These are phyloP conservation scores for Silybum marianum DNA, from an alignment of 129 eudicot species.

Conservation along the genomic window DNA sequence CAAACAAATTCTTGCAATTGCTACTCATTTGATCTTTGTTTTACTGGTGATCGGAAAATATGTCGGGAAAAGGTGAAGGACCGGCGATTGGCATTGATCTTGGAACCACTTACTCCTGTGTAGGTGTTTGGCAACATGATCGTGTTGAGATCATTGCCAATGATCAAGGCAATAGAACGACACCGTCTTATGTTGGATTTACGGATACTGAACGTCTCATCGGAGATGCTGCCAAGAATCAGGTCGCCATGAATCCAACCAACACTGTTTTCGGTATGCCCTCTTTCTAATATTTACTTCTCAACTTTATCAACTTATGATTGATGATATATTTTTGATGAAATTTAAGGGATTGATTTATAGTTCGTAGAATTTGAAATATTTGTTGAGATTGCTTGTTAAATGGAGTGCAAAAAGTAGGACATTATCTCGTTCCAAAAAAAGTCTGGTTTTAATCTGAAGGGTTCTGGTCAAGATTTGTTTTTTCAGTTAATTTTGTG, in stretches of 20 bases:
- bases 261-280: constrained; percentile 70
- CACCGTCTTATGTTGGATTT: constrained; percentile 76
- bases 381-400: too few relatives aligned
- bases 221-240: constrained; percentile 77
- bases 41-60: background rate
- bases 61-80: constrained; percentile 64
- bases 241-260: constrained; percentile 69
- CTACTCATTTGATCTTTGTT: background rate
- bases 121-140: constrained; percentile 66
- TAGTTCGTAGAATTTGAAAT: too few relatives aligned
- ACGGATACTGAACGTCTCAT: constrained; percentile 63
- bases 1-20: background rate
- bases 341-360: background rate
- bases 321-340: background rate
- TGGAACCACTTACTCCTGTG: constrained; percentile 59
- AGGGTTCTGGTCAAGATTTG: background rate
- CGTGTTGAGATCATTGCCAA: constrained; percentile 72
- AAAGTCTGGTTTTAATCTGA: background rate
- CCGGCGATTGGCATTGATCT: constrained; percentile 63
- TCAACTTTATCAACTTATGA: background rate
- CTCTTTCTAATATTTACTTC: background rate
- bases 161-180: constrained; percentile 72
- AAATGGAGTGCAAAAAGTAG: background rate
- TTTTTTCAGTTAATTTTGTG: background rate
- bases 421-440: too few relatives aligned